Evolutionary conservation across 2,329 filamentous ascomycete species (phyloP).

Genomic region (Hymenoscyphus fraxineus): DNA sequence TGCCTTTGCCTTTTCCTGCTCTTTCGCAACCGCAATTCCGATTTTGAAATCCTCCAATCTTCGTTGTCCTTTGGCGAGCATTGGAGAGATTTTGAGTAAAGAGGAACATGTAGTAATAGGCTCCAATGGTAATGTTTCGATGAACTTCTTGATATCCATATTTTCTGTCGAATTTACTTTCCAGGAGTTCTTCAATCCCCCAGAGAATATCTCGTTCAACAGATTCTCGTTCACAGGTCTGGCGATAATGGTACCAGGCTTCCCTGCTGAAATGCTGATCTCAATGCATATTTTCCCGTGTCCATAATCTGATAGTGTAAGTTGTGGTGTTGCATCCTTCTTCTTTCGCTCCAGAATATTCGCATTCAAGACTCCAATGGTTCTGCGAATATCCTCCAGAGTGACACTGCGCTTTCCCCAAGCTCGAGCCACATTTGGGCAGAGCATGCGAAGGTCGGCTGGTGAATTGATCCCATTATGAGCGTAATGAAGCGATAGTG

Average conservation of each 20-base stretch:
- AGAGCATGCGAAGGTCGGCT: constrained; percentile 58
- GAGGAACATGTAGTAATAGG: constrained; percentile 50
- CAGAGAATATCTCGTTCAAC: constrained; percentile 52
- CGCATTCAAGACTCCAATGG: constrained; percentile 57
- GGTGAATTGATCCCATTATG: constrained; percentile 63
- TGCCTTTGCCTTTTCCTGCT: constrained; percentile 38
- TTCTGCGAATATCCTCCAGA: constrained; percentile 61
- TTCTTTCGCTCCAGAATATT: constrained; percentile 35
- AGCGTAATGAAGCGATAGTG: constrained; percentile 63
- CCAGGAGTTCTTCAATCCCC: constrained; percentile 48
- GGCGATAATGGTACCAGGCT: constrained; percentile 28
- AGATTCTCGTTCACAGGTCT: constrained; percentile 47
- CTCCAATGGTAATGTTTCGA: constrained; percentile 54
- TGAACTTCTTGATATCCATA: constrained; percentile 39
- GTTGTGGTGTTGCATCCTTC: constrained; percentile 33
- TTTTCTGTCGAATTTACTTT: constrained; percentile 22
- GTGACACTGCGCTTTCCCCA: constrained; percentile 71
- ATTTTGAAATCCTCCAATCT: constrained; percentile 66
- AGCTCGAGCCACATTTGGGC: constrained; percentile 59
- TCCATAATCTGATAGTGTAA: constrained; percentile 50
- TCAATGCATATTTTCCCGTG: constrained; percentile 56
- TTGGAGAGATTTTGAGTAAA: constrained; percentile 49
- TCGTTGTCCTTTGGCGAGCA: constrained; percentile 63
- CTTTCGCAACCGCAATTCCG: constrained; percentile 52
- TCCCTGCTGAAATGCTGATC: constrained; percentile 33